Conservation (phyloP, 352 stramenopile species). For the Phytophthora uliginosa region DNA sequence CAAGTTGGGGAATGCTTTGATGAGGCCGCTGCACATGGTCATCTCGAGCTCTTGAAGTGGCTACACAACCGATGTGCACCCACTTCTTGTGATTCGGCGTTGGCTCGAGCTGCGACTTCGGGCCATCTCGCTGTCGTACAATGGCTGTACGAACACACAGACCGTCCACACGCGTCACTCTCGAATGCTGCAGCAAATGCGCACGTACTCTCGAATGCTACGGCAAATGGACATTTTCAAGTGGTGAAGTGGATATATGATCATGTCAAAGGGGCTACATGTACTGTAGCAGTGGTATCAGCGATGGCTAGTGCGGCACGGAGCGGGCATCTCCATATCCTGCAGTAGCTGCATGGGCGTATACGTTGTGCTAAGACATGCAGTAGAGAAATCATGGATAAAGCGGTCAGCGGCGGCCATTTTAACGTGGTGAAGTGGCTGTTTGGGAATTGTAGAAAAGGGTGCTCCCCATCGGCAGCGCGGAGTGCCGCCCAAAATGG, state of each 20-base stretch:
- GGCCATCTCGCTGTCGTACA: no score
- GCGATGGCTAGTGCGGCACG: neutral
- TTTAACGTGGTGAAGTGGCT: neutral
- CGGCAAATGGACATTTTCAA: neutral
- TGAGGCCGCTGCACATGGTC: neutral
- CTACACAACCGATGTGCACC: neutral
- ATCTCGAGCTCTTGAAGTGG: neutral
- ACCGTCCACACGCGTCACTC: no score
- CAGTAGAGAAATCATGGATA: neutral
- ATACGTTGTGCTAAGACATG: neutral
- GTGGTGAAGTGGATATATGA: neutral
- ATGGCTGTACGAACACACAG: no score
- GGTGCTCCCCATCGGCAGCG: neutral
- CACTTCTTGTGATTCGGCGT: neutral
- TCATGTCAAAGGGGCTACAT: neutral
- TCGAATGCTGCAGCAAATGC: no score
- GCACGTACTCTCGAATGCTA: no score
- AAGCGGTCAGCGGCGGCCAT: neutral
- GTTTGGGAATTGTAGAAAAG: neutral
- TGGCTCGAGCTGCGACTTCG: neutral
- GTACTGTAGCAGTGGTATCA: no score
- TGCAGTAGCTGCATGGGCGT: neutral
- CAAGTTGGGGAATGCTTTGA: neutral
- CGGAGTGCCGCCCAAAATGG: neutral
- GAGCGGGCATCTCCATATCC: neutral